Evolutionary conservation across 2,329 filamentous ascomycete genomes (phyloP).

Genomic region (Fusarium miscanthi): DNA sequence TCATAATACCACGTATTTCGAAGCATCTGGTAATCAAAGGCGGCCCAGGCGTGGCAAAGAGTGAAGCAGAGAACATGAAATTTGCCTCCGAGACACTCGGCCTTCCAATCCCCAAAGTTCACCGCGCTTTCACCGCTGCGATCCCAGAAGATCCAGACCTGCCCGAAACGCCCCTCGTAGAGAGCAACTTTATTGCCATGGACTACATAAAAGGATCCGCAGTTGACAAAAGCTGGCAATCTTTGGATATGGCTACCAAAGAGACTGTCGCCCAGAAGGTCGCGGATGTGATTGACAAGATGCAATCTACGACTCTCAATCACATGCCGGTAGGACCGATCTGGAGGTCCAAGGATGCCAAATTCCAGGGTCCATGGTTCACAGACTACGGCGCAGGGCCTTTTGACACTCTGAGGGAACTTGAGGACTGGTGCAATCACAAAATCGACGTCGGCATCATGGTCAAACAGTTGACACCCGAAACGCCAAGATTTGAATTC

Average conservation of each 20-base stretch:
- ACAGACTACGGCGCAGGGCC: neutral
- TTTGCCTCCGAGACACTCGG: fast-evolving
- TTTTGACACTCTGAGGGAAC: fast-evolving
- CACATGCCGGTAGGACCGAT: fast-evolving
- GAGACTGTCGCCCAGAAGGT: fast-evolving
- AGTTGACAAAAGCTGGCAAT: fast-evolving
- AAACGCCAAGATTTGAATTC: fast-evolving
- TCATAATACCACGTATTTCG: fast-evolving
- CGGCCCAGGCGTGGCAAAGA: neutral
- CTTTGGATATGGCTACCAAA: fast-evolving
- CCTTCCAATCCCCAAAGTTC: fast-evolving
- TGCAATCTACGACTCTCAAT: neutral
- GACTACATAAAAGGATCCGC: neutral
- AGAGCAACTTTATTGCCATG: neutral
- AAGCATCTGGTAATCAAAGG: neutral
- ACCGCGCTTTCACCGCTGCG: neutral
- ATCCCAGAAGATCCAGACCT: neutral
- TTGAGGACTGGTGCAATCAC: neutral
- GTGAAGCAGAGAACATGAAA: neutral
- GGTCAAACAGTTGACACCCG: fast-evolving
- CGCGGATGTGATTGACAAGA: fast-evolving
- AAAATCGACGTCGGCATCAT: fast-evolving
- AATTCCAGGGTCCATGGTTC: neutral
- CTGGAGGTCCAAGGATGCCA: fast-evolving
- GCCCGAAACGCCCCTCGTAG: fast-evolving